Base-by-base conservation (phyloP, 768 basidiomycete species). In the Macrolepiota albuminosa region DNA sequence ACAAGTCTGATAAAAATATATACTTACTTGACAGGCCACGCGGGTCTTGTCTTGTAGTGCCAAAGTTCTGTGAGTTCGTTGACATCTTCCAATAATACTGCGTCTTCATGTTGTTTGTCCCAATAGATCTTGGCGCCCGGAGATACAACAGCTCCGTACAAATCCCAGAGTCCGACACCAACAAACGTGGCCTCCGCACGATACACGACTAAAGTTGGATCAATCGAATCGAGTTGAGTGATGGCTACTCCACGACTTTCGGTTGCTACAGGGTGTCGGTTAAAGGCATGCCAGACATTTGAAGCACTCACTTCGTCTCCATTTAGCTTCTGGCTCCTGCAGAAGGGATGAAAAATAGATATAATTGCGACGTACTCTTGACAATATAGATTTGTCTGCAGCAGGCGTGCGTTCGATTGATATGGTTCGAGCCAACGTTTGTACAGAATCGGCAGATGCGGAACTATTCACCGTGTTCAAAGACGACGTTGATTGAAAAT, bases 261-360 rank as follows among this genome's bases (percentile, higher is more conserved):
- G 49, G 89, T 89, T 61, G 82, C 92, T 92, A 59, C 21, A 62
- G 4, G 21, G 45, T 18, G 54, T 62, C 51, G 61, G 47, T 58
- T 60, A 57, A 51, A 49, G 13, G 60, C 39, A 60, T 34, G 63
- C 42, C 39, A 58, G 52, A 14, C 61, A 52, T 63, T 54, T 63
- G 55, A 58, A 43, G 64, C n/a, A 60, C 61, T 33, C 24, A 93
- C 91, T 91, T 68, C 87, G 80, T 68, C 87, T 87, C 96, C 96
- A 99, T 72, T 99, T 99, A 3, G 94, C 93, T 72, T 98, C 95
- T 0, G 97, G 97, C 67, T 98, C 96, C 72, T 98, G 97, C 52
- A 99, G 73, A 51, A 99, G 77, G 0, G 95, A 97, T 1, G 95
- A 95, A 71, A 99, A 98, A 73, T 98, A 98, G 56, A 98, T 98